These are phyloP conservation scores for Aspergillus brasiliensis DNA, from an alignment of 2,329 filamentous ascomycete species.

Conservation along the genomic window DNA sequence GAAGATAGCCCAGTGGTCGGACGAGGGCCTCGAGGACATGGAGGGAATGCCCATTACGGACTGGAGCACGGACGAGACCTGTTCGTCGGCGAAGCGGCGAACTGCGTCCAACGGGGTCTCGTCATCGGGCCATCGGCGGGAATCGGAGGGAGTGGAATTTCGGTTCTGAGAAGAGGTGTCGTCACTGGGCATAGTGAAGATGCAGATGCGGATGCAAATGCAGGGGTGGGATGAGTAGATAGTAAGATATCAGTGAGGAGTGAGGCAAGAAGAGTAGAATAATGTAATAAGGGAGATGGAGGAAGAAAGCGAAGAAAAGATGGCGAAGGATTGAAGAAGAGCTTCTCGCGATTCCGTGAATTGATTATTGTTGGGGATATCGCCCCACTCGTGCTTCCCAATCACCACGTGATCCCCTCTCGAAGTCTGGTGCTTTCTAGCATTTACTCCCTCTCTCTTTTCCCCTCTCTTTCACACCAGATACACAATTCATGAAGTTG, in stretches of 20 bases:
- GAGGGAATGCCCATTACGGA: constrained; percentile 53
- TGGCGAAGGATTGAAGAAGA: constrained; percentile 13
- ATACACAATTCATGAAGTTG: no score
- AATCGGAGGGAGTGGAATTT: constrained; percentile 24
- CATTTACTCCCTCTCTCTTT: no score
- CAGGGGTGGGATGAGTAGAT: not conserved
- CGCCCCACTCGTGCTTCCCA: constrained; percentile 24
- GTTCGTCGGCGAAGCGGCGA: constrained; percentile 62
- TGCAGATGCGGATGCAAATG: not conserved
- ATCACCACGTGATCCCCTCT: constrained; percentile 34
- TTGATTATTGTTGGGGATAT: constrained; percentile 32
- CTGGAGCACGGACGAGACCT: constrained; percentile 57
- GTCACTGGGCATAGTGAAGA: constrained; percentile 29
- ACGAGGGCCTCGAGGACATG: constrained; percentile 32
- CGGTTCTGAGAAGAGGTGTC: constrained; percentile 15
- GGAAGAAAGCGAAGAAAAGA: constrained; percentile 15
- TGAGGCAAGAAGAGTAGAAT: not conserved
- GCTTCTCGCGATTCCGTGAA: no score
- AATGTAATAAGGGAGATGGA: not conserved
- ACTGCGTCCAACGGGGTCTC: constrained; percentile 62
- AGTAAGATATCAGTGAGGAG: not conserved
- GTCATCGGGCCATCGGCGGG: constrained; percentile 32
- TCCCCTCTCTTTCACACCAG: no score
- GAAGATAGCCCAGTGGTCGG: constrained; percentile 40
- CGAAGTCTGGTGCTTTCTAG: not conserved